phyloP scores from a whole-genome alignment of 2,329 filamentous ascomycete genomes.

The Aspergillus fischeri region DNA sequence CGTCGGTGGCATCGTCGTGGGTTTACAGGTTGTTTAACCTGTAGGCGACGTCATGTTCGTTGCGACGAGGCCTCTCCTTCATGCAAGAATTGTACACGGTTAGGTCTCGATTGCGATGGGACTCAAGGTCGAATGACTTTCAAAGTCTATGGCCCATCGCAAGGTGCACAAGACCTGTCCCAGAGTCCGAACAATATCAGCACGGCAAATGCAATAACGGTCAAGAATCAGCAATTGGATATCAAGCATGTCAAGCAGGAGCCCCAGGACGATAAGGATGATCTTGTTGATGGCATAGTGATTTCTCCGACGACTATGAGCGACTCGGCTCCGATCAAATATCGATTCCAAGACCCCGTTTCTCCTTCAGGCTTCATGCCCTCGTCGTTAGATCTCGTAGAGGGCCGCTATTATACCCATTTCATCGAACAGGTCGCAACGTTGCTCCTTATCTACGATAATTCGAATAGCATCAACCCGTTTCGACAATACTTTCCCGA shows the following conservation, averaged over 20 bases:
- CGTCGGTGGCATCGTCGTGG: constrained; percentile 40
- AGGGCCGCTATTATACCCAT: constrained; percentile 34
- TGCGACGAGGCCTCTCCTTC: constrained; percentile 35
- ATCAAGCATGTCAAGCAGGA: constrained; percentile 10
- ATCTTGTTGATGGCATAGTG: constrained; percentile 18
- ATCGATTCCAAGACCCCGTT: constrained; percentile 25
- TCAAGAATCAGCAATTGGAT: neutral
- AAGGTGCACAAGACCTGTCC: constrained; percentile 10
- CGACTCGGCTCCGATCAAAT: constrained; percentile 16
- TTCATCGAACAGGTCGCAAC: constrained; percentile 33
- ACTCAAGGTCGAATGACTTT: constrained; percentile 36
- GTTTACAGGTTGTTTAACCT: constrained; percentile 41
- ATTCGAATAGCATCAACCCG: constrained; percentile 34
- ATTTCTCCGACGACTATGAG: constrained; percentile 23
- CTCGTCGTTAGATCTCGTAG: constrained; percentile 19
- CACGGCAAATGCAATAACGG: neutral
- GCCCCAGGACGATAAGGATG: constrained; percentile 7
- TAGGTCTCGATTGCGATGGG: constrained; percentile 31
- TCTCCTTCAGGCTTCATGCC: constrained; percentile 9
- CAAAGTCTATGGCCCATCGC: constrained; percentile 33
- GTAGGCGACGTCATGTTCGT: constrained; percentile 37
- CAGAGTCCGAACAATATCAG: neutral
- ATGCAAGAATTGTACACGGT: constrained; percentile 36
- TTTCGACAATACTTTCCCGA: constrained; percentile 33
- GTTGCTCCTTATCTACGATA: constrained; percentile 35